Evolutionary conservation across 1,284 basidiomycete species (phyloP).

Genomic region (Abortiporus biennis): DNA sequence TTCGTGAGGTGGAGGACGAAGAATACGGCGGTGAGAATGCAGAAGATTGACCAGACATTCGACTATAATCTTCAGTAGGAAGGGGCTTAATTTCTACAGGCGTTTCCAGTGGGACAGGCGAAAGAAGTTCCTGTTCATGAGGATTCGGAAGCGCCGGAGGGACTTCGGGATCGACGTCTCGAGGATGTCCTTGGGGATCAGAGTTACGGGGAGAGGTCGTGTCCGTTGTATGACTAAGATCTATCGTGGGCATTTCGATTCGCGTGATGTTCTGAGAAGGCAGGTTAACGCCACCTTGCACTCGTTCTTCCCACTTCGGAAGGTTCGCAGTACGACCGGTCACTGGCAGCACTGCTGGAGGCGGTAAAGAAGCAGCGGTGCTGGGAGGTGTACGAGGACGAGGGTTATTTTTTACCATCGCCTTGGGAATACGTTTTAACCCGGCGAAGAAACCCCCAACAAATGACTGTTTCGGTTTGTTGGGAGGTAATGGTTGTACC

Average conservation of each 20-base stretch:
- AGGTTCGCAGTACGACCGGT: too few species aligned
- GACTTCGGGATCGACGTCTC: slow-evolving; percentile 7
- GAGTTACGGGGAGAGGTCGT: background rate
- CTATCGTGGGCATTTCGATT: background rate
- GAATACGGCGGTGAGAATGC: too few species aligned
- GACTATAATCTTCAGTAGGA: slow-evolving; percentile 25
- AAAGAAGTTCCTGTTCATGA: slow-evolving; percentile 5
- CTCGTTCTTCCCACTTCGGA: slow-evolving; percentile 20
- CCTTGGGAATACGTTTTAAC: slow-evolving; percentile 21
- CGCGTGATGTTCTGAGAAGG: background rate
- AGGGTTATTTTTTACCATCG: slow-evolving; percentile 18
- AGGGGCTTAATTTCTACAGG: slow-evolving; percentile 20
- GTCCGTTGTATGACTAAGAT: background rate
- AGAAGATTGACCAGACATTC: too few species aligned
- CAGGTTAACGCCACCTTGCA: too few species aligned
- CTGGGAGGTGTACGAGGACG: slow-evolving; percentile 10
- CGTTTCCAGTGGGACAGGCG: slow-evolving; percentile 10
- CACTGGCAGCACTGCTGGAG: slow-evolving; percentile 11
- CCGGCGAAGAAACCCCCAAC: slow-evolving; percentile 27
- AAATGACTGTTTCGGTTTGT: too few species aligned
- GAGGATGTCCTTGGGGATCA: background rate
- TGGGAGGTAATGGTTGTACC: too few species aligned
- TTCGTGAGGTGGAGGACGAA: too few species aligned
- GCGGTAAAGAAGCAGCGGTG: slow-evolving; percentile 13
- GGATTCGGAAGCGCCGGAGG: slow-evolving; percentile 11